These are phyloP conservation scores for Sesbania bispinosa DNA, from an alignment of 306 rosid species.

Conservation along the genomic window DNA sequence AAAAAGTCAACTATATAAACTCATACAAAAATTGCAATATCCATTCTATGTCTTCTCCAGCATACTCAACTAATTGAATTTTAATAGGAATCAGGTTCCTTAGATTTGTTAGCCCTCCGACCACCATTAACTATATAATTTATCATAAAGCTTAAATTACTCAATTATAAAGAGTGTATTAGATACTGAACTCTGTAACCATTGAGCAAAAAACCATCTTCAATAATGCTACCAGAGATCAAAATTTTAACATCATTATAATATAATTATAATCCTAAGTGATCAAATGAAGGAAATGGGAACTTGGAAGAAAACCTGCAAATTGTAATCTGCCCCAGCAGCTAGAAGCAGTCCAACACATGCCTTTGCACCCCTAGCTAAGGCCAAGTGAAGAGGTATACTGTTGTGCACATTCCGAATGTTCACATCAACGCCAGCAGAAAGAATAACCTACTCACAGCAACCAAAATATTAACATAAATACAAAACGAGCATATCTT, in stretches of 20 bases:
- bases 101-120: neutral
- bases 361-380: slow-evolving; percentile 97
- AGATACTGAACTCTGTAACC: neutral
- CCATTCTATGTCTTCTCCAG: slow-evolving; percentile 5
- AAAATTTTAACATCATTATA: neutral
- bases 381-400: slow-evolving; percentile 92
- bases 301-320: slow-evolving; percentile 63
- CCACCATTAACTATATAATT: neutral
- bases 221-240: neutral
- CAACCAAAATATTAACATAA: slow-evolving; percentile 14
- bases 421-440: slow-evolving; percentile 92
- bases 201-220: neutral
- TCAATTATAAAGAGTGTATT: slow-evolving; percentile 2
- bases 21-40: neutral
- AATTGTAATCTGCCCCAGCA: slow-evolving; percentile 85
- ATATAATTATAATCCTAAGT: neutral
- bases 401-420: slow-evolving; percentile 85
- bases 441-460: slow-evolving; percentile 73
- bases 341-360: slow-evolving; percentile 87
- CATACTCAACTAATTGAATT: neutral
- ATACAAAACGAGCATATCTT: neutral
- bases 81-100: slow-evolving; percentile 4
- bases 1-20: neutral
- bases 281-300: slow-evolving; percentile 5
- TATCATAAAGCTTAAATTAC: neutral